Percentiles rank a stretch among this genome's conserved stretches.
Evolutionary conservation across 2,329 filamentous ascomycete genomes (phyloP).

Genomic region (Whalleya microplaca): DNA sequence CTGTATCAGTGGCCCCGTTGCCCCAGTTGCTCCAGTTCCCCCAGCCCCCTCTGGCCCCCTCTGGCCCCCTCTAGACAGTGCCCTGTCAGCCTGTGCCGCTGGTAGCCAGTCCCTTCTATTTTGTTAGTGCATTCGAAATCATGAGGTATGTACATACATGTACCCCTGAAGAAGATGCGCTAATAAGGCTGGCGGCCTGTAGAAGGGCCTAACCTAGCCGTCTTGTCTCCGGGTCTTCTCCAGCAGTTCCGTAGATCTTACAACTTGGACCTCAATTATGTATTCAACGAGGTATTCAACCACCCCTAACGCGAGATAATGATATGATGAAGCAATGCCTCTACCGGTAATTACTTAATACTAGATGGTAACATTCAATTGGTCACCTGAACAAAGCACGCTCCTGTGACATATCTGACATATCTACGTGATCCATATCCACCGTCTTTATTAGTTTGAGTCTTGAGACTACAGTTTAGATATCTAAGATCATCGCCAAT

Average conservation of each 20-base stretch:
- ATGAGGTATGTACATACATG: too few species aligned
- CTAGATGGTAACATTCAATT: too few species aligned
- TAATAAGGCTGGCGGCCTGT: background rate
- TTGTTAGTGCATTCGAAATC: background rate
- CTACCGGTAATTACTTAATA: background rate
- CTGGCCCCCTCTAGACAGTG: too few species aligned
- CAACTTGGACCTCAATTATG: background rate
- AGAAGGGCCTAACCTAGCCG: too few species aligned
- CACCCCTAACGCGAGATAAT: background rate
- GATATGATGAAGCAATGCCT: background rate
- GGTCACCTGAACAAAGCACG: too few species aligned
- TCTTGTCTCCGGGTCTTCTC: too few species aligned
- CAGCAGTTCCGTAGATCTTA: background rate
- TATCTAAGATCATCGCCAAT: conserved; percentile 28
- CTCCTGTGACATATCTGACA: background rate
- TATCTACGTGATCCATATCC: background rate
- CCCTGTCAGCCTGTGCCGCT: too few species aligned
- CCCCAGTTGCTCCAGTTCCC: too few species aligned
- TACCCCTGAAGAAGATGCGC: background rate
- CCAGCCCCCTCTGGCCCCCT: too few species aligned
- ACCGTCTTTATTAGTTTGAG: background rate
- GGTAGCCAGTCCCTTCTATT: too few species aligned
- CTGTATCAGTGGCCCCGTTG: background rate
- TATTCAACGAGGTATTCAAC: too few species aligned
- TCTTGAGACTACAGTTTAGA: too few species aligned